Conservation (phyloP, 1,284 basidiomycete species). For the Leccinum subrobustum region DNA sequence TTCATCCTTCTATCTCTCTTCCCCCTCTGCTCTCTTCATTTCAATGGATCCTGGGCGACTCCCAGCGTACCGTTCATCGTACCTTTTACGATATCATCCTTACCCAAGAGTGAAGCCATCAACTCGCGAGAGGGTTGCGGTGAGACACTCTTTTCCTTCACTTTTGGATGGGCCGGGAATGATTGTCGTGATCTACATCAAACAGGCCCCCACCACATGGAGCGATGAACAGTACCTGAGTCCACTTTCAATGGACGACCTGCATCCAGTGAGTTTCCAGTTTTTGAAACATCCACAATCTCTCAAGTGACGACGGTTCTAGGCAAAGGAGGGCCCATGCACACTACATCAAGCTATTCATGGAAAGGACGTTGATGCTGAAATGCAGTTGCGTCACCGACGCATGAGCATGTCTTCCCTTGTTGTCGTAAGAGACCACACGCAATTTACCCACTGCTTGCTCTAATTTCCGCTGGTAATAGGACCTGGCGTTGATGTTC, state of each 20-base stretch:
- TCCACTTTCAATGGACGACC: neutral
- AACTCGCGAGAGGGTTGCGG: conserved; percentile 27
- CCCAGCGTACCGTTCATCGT: conserved; percentile 29
- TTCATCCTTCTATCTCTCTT: neutral
- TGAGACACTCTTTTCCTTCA: conserved; percentile 11
- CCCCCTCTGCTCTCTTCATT: neutral
- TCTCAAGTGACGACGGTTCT: conserved; percentile 1
- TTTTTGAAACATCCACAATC: neutral
- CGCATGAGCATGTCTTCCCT: conserved; percentile 24
- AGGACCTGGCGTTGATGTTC: conserved; percentile 28
- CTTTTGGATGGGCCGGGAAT: conserved; percentile 4
- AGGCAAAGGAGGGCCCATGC: conserved; percentile 12
- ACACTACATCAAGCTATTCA: conserved; percentile 20
- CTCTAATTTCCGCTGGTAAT: conserved; percentile 2
- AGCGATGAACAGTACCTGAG: neutral
- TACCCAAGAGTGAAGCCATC: conserved; percentile 28
- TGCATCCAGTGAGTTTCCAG: conserved; percentile 5
- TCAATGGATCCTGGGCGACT: conserved; percentile 22
- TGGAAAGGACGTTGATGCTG: neutral
- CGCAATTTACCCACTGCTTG: neutral
- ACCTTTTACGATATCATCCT: conserved; percentile 30
- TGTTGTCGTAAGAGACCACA: conserved; percentile 20
- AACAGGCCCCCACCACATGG: conserved; percentile 6
- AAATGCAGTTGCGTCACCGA: conserved; percentile 9
- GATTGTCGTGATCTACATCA: conserved; percentile 2